Conservation (phyloP, 345 rosid genomes). For the Trapa incisa region DNA sequence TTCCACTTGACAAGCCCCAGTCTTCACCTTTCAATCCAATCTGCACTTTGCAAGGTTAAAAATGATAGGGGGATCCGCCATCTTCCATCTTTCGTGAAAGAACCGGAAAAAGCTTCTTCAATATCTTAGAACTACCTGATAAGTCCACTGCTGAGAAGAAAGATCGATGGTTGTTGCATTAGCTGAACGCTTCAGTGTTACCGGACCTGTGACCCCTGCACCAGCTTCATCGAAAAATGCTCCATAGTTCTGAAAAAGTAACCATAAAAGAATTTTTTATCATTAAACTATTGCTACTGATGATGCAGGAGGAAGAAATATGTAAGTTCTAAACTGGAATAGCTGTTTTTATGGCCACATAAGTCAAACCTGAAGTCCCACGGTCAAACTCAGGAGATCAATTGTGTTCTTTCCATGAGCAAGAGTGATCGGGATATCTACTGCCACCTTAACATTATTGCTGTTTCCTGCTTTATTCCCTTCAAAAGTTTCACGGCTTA, state of each 20-base stretch:
- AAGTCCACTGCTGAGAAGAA: slow-evolving; percentile 67
- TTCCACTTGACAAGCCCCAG: slow-evolving; percentile 46
- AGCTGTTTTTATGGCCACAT: background rate
- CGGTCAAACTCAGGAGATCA: slow-evolving; percentile 81
- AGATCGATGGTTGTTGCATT: slow-evolving; percentile 47
- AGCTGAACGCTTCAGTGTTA: slow-evolving; percentile 44
- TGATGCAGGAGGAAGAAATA: background rate
- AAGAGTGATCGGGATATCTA: slow-evolving; percentile 53
- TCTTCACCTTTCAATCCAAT: slow-evolving; percentile 89
- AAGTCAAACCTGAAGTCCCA: slow-evolving; percentile 75
- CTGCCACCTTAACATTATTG: slow-evolving; percentile 39
- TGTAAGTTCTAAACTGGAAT: background rate
- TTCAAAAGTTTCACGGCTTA: slow-evolving; percentile 15
- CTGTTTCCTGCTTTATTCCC: slow-evolving; percentile 53
- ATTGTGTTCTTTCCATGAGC: slow-evolving; percentile 59
- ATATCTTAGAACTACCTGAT: slow-evolving; percentile 42
- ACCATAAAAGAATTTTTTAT: background rate
- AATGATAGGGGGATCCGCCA: background rate
- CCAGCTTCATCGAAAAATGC: slow-evolving; percentile 62
- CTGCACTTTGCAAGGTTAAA: slow-evolving; percentile 18
- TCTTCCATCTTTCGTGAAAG: background rate
- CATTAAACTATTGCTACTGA: background rate
- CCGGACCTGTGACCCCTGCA: slow-evolving; percentile 92
- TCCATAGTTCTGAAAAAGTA: slow-evolving; percentile 62
- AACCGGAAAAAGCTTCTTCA: background rate